phyloP scores from a whole-genome alignment of 257 asterid genomes.

The Solanum clarkiae region DNA sequence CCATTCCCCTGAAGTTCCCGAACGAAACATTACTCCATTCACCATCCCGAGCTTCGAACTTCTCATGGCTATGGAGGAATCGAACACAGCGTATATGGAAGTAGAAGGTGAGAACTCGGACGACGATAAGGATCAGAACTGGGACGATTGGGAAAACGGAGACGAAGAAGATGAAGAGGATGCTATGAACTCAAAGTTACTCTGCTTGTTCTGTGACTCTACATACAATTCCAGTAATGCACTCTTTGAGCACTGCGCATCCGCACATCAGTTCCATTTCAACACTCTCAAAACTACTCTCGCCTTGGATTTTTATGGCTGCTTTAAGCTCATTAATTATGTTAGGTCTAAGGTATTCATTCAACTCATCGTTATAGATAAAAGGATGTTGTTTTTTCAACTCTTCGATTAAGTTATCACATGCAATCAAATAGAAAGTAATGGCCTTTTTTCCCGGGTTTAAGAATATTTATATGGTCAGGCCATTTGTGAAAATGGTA shows the following conservation, averaged over 20 bases:
- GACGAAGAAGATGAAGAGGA: slow-evolving; percentile 20
- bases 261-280: slow-evolving; percentile 55
- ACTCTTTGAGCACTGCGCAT: slow-evolving; percentile 65
- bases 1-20: neutral
- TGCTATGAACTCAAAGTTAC: slow-evolving; percentile 7
- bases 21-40: neutral
- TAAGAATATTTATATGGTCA: neutral
- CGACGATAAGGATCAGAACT: slow-evolving; percentile 13
- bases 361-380: neutral
- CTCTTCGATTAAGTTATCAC: neutral
- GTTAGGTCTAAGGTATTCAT: slow-evolving; percentile 65
- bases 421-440: neutral
- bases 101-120: slow-evolving; percentile 10
- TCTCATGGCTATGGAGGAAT: slow-evolving; percentile 11
- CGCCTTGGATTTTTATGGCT: slow-evolving; percentile 62
- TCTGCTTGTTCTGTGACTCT: slow-evolving; percentile 74
- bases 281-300: slow-evolving; percentile 17
- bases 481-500: neutral
- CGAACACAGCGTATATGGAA: neutral
- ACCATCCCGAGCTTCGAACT: neutral
- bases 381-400: neutral
- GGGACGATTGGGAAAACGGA: slow-evolving; percentile 34
- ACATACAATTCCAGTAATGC: slow-evolving; percentile 20
- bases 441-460: neutral
- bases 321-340: slow-evolving; percentile 81